Percentiles rank a stretch among this genome's conserved stretches.
phyloP scores from a whole-genome alignment of 352 stramenopile species.

The Globisporangium radiosum region DNA sequence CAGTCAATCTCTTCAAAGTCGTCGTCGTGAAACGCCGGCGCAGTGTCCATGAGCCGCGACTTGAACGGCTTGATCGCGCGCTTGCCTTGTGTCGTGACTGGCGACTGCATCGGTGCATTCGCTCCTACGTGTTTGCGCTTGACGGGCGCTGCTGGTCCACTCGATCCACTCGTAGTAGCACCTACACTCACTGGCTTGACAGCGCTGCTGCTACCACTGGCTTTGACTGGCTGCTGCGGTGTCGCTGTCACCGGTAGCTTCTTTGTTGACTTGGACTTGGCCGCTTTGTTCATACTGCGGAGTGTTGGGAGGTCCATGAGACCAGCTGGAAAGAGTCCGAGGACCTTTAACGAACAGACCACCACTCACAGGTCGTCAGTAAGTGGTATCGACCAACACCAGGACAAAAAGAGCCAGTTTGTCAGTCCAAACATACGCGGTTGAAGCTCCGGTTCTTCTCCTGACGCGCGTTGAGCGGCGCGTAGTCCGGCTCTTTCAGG shows the following conservation, averaged over 20 bases:
- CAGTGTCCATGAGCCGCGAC: constrained; percentile 68
- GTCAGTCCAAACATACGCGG: constrained; percentile 26
- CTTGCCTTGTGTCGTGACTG: constrained; percentile 29
- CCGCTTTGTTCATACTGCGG: constrained; percentile 58
- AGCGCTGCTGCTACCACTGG: too few species aligned
- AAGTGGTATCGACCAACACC: too few species aligned
- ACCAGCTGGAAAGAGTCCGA: constrained; percentile 49
- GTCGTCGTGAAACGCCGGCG: constrained; percentile 39
- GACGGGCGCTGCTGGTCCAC: constrained; percentile 10
- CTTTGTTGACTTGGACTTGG: constrained; percentile 49
- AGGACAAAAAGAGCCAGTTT: background rate
- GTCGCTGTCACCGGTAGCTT: constrained; percentile 24
- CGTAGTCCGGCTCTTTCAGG: constrained; percentile 69
- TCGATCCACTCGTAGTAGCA: too few species aligned
- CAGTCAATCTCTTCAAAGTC: constrained; percentile 66
- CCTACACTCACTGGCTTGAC: too few species aligned
- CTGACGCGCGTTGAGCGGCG: constrained; percentile 65
- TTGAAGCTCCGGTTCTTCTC: constrained; percentile 84
- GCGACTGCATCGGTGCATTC: background rate
- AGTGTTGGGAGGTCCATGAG: constrained; percentile 65
- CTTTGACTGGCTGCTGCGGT: constrained; percentile 16
- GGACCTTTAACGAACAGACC: constrained; percentile 22
- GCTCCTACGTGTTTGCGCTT: constrained; percentile 35
- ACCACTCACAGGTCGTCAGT: too few species aligned
- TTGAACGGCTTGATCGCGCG: constrained; percentile 71